phyloP scores from a whole-genome alignment of 2,329 filamentous ascomycete genomes.

The Cladosporium colombiae region DNA sequence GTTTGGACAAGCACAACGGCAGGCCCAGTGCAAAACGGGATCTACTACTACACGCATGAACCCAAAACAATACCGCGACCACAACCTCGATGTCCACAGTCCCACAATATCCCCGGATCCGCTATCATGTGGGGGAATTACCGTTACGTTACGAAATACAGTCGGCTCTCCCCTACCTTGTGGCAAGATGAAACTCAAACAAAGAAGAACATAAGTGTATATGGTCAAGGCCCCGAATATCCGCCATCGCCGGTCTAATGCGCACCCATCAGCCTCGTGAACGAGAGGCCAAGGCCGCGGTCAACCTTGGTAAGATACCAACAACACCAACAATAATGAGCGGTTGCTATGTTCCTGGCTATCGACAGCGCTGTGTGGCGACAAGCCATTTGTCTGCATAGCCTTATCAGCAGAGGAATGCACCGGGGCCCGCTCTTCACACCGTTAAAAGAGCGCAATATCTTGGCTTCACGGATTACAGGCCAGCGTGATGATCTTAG shows the following conservation, averaged over 20 bases:
- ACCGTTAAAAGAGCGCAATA: slow-evolving; percentile 4
- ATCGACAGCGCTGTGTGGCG: slow-evolving; percentile 1
- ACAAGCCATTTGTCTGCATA: slow-evolving; percentile 15
- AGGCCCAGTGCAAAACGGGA: not conserved
- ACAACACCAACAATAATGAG: not conserved
- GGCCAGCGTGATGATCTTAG: slow-evolving; percentile 11
- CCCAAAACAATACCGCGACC: not conserved
- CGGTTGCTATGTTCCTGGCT: not conserved
- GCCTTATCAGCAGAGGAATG: slow-evolving; percentile 19
- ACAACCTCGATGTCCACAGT: slow-evolving; percentile 1
- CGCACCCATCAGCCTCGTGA: slow-evolving; percentile 9
- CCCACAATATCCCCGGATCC: slow-evolving; percentile 2
- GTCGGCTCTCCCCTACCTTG: not conserved
- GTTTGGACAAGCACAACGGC: slow-evolving; percentile 14
- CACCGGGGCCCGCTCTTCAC: slow-evolving; percentile 14
- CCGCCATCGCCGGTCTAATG: slow-evolving; percentile 8
- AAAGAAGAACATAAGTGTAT: not conserved
- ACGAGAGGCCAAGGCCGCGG: slow-evolving; percentile 14
- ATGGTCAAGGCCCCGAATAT: slow-evolving; percentile 16
- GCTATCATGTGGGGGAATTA: slow-evolving; percentile 2
- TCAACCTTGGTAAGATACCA: slow-evolving; percentile 17
- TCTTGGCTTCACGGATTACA: slow-evolving; percentile 14
- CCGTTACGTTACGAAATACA: slow-evolving; percentile 1
- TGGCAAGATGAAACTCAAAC: slow-evolving; percentile 1
- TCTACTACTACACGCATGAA: slow-evolving; percentile 9